phyloP scores from a whole-genome alignment of 73 alveolate species.

The Paramecium sonneborni region DNA sequence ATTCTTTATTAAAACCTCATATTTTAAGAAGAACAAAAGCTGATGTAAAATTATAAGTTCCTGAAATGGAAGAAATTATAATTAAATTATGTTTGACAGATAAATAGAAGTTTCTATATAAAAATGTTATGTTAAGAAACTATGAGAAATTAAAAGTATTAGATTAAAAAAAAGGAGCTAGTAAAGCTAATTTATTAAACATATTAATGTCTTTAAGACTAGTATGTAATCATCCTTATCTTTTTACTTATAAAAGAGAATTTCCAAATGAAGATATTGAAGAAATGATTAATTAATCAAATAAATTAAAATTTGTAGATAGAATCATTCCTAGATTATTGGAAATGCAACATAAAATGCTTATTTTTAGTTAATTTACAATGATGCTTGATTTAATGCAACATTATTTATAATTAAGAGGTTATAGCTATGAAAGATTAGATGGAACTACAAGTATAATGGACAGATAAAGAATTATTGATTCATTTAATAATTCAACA shows the following conservation, averaged over 20 bases:
- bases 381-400: slow-evolving; percentile 94
- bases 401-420: slow-evolving; percentile 49
- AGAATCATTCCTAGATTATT: slow-evolving; percentile 86
- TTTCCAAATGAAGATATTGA: slow-evolving; percentile 95
- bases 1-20: slow-evolving; percentile 89
- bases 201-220: slow-evolving; percentile 94
- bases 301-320: slow-evolving; percentile 95
- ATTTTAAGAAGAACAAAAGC: slow-evolving; percentile 90
- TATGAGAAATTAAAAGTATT: slow-evolving; percentile 83
- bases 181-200: slow-evolving; percentile 49
- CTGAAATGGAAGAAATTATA: slow-evolving; percentile 92
- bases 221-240: slow-evolving; percentile 98
- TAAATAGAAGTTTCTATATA: slow-evolving; percentile 86
- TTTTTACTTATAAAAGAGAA: slow-evolving; percentile 73
- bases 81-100: slow-evolving; percentile 88
- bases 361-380: slow-evolving; percentile 98
- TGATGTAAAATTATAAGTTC: slow-evolving; percentile 89
- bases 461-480: slow-evolving; percentile 61
- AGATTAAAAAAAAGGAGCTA: slow-evolving; percentile 49
- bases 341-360: slow-evolving; percentile 87
- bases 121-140: slow-evolving; percentile 85
- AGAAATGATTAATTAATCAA: slow-evolving; percentile 89
- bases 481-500: slow-evolving; percentile 34
- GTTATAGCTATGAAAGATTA: slow-evolving; percentile 61
- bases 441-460: slow-evolving; percentile 63